phyloP scores from a whole-genome alignment of 192 early-diverging fungal species.

The Spizellomyces punctatus region DNA sequence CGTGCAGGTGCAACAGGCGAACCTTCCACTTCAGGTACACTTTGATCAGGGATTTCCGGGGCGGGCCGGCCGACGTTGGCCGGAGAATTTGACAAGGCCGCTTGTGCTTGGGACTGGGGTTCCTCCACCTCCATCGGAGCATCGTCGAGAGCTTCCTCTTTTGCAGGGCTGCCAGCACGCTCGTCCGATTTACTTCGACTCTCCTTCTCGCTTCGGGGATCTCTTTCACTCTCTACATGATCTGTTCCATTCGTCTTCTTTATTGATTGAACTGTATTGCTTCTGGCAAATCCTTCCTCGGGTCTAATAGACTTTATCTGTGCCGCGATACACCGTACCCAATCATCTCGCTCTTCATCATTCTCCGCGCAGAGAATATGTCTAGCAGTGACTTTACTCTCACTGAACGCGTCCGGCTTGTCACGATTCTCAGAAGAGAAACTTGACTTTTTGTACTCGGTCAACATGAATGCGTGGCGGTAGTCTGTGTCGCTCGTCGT shows the following conservation, averaged over 20 bases:
- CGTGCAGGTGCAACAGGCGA: background rate
- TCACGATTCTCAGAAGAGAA: slow-evolving; percentile 27
- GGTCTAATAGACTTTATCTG: slow-evolving; percentile 48
- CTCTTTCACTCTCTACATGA: background rate
- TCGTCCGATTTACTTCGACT: no score
- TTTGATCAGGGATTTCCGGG: background rate
- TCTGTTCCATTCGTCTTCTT: background rate
- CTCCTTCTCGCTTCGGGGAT: no score
- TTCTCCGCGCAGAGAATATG: slow-evolving; percentile 88
- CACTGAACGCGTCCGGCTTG: slow-evolving; percentile 35
- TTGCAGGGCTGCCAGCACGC: background rate
- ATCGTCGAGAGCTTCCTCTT: background rate
- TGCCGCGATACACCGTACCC: slow-evolving; percentile 74
- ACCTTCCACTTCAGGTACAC: background rate
- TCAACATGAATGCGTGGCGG: slow-evolving; percentile 83
- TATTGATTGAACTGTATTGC: background rate
- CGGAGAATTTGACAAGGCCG: background rate
- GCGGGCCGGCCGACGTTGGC: background rate
- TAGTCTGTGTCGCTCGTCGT: slow-evolving; percentile 62
- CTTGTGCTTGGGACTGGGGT: background rate
- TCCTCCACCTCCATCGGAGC: background rate
- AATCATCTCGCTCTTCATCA: slow-evolving; percentile 89
- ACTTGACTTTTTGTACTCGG: slow-evolving; percentile 65
- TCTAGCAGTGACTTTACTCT: slow-evolving; percentile 60
- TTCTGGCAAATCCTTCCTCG: background rate